phyloP scores from a whole-genome alignment of 1,284 basidiomycete genomes.

The Rhodotorula sp. region DNA sequence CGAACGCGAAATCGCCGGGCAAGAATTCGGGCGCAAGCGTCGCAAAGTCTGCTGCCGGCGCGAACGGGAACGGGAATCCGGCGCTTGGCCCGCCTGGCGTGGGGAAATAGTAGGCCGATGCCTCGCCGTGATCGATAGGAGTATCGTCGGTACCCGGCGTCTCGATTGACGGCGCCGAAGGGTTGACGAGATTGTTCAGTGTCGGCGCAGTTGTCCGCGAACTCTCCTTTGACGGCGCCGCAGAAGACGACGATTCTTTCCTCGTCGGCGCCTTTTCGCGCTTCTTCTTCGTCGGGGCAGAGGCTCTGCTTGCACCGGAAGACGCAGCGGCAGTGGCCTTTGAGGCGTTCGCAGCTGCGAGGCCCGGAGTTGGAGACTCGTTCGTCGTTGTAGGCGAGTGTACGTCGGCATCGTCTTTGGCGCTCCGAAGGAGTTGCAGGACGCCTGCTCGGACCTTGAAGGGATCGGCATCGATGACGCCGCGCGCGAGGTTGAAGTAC shows the following conservation, averaged over 20 bases:
- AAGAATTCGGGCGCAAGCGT: constrained; percentile 4
- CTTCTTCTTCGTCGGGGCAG: background rate
- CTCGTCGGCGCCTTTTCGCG: background rate
- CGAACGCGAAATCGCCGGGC: constrained; percentile 25
- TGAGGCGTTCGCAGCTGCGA: background rate
- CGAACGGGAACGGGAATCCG: background rate
- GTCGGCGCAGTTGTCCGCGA: background rate
- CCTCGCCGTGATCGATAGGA: background rate
- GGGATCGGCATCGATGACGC: constrained; percentile 38
- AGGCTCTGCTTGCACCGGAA: background rate
- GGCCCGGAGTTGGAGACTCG: background rate
- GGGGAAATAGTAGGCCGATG: background rate
- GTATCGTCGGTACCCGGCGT: background rate
- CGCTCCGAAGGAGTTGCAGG: constrained; percentile 34
- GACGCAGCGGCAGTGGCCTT: background rate
- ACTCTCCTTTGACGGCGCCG: background rate
- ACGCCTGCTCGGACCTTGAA: constrained; percentile 35
- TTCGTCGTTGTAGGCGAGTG: background rate
- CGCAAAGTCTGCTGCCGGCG: background rate
- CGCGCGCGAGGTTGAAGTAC: constrained; percentile 33
- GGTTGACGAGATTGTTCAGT: background rate
- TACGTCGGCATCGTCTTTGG: constrained; percentile 23
- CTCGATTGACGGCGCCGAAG: background rate
- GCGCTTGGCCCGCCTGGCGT: background rate
- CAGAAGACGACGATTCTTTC: background rate